Percentiles rank a stretch among this genome's conserved stretches.
These are phyloP conservation scores for Termitomyces sp. DNA, from an alignment of 768 basidiomycete genomes.

Conservation along the genomic window DNA sequence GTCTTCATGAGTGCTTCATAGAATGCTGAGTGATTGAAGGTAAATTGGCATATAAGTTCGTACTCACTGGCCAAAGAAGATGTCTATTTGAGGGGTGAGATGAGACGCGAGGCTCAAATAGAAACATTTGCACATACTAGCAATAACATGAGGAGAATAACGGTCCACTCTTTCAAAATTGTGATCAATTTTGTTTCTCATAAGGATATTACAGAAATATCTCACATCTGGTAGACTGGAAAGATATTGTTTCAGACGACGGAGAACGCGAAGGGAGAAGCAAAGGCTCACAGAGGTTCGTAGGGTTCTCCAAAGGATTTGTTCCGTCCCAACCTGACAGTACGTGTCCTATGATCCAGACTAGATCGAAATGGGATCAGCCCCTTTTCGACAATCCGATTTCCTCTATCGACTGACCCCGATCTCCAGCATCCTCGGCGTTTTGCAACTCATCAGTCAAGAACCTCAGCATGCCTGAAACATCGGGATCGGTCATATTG, in stretches of 20 bases:
- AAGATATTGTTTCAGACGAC: not conserved
- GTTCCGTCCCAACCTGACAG: constrained; percentile 66
- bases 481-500: constrained; percentile 63
- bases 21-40: not conserved
- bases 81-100: constrained; percentile 31
- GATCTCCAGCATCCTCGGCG: constrained; percentile 71
- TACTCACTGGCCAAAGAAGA: constrained; percentile 67
- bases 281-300: constrained; percentile 53
- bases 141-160: constrained; percentile 74
- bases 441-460: constrained; percentile 73
- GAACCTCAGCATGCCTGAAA: constrained; percentile 72
- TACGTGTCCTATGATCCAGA: constrained; percentile 54
- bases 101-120: not conserved
- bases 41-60: not conserved
- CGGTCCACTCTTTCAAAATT: constrained; percentile 52
- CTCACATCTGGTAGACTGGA: constrained; percentile 35
- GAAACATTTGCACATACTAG: constrained; percentile 39
- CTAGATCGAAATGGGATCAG: constrained; percentile 31
- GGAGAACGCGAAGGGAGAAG: not conserved
- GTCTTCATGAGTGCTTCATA: constrained; percentile 56
- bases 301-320: constrained; percentile 58
- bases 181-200: not conserved
- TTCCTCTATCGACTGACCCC: constrained; percentile 32
- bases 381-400: constrained; percentile 18
- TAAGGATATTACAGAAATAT: constrained; percentile 6